These are phyloP conservation scores for Euclidium syriacum DNA, from an alignment of 345 rosid genomes.

Conservation along the genomic window DNA sequence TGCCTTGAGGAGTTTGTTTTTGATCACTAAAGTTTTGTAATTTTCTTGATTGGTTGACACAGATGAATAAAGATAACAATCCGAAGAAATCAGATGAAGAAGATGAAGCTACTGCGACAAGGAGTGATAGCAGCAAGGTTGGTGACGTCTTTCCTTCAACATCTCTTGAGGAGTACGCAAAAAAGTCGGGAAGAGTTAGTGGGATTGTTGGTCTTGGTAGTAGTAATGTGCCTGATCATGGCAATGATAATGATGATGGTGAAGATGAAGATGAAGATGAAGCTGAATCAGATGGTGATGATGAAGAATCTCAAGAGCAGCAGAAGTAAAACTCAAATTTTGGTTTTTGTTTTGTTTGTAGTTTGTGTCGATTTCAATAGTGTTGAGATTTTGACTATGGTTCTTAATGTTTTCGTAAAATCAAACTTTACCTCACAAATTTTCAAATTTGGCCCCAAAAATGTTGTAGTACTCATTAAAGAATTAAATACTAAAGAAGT, in stretches of 20 bases:
- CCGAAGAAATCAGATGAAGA: constrained; percentile 39
- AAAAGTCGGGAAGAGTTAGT: constrained; percentile 30
- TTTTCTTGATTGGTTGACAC: constrained; percentile 32
- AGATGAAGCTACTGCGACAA: constrained; percentile 27
- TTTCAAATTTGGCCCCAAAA: too few species aligned
- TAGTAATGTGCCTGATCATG: constrained; percentile 18
- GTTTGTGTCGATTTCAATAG: not conserved
- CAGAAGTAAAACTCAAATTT: constrained; percentile 4
- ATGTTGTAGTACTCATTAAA: too few species aligned
- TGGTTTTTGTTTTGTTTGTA: not conserved
- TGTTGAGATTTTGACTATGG: too few species aligned
- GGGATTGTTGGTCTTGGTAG: constrained; percentile 14
- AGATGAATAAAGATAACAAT: constrained; percentile 65
- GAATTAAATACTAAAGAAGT: too few species aligned
- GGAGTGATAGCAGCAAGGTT: constrained; percentile 56
- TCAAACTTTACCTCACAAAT: too few species aligned
- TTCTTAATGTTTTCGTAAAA: too few species aligned
- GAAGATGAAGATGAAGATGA: constrained; percentile 18
- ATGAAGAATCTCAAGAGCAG: constrained; percentile 22
- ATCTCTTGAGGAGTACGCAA: constrained; percentile 72
- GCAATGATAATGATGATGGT: constrained; percentile 13
- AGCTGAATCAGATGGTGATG: constrained; percentile 24
- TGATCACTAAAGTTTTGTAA: not conserved
- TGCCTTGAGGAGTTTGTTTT: not conserved
- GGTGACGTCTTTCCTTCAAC: constrained; percentile 69